A percentile compares a stretch with the other conserved stretches of the same genome.
phyloP scores from a whole-genome alignment of 345 rosid species.

The Eucalyptus marginata region DNA sequence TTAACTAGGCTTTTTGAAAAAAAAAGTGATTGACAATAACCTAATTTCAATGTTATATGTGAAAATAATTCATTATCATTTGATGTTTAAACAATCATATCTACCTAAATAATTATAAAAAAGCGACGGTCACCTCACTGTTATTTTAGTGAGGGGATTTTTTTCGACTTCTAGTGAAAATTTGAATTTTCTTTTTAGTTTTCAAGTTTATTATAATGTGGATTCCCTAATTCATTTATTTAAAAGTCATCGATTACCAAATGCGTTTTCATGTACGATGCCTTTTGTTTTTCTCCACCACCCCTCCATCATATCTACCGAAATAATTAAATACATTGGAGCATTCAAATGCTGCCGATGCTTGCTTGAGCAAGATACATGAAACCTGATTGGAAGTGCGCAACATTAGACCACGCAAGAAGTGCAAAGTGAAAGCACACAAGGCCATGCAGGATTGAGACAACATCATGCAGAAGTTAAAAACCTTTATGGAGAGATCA shows the following conservation, averaged over 20 bases:
- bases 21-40: background rate
- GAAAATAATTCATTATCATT: background rate
- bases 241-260: background rate
- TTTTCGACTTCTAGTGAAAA: too few species aligned
- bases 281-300: too few species aligned
- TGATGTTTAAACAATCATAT: background rate
- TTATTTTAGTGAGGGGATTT: too few species aligned
- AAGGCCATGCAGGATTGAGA: background rate
- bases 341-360: background rate
- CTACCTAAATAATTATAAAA: too few species aligned
- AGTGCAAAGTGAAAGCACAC: background rate
- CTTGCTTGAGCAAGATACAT: background rate
- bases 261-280: fast-evolving
- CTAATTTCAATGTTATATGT: background rate
- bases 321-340: background rate
- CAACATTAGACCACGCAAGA: too few species aligned
- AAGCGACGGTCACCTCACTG: too few species aligned
- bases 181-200: too few species aligned
- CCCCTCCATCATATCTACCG: fast-evolving
- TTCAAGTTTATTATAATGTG: background rate
- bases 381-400: too few species aligned
- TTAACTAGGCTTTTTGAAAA: background rate
- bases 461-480: background rate
- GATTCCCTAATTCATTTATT: background rate
- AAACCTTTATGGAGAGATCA: too few species aligned